phyloP scores from a whole-genome alignment of 192 early-diverging fungal genomes.

The Podochytrium sp. region DNA sequence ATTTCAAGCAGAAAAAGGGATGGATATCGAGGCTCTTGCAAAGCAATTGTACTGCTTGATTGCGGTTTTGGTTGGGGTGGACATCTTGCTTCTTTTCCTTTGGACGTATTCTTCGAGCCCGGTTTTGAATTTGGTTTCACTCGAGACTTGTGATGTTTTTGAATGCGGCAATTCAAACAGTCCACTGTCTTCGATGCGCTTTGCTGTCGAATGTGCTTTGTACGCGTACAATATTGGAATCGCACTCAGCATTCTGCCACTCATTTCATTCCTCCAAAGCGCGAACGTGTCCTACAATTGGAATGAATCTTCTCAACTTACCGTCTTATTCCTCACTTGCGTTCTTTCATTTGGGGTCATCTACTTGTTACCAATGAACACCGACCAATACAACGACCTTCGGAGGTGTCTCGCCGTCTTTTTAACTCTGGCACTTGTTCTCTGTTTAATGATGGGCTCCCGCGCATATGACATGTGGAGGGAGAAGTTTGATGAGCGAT shows the following conservation, averaged over 20 bases:
- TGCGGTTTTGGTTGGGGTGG: neutral
- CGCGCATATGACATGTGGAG: neutral
- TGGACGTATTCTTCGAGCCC: neutral
- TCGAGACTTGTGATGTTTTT: neutral
- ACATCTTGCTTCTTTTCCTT: neutral
- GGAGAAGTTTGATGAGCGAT: too few relatives aligned
- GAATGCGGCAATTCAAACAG: neutral
- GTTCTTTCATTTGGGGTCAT: neutral
- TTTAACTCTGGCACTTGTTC: neutral
- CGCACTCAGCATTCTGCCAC: neutral
- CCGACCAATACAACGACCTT: neutral
- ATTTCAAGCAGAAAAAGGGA: neutral
- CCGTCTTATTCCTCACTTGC: neutral
- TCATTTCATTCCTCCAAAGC: neutral
- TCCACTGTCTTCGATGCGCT: neutral
- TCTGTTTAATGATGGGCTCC: neutral
- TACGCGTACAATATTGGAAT: slow-evolving; percentile 2
- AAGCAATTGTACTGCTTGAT: neutral
- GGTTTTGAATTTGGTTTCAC: neutral
- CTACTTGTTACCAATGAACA: slow-evolving; percentile 5
- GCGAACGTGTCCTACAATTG: neutral
- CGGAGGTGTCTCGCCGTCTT: neutral
- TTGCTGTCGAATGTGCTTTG: neutral
- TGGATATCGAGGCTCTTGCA: neutral
- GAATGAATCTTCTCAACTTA: neutral